A percentile compares a stretch with the other conserved stretches of the same genome.
These are phyloP conservation scores for Eucalyptus regnans DNA, from an alignment of 345 rosid species.

Conservation along the genomic window DNA sequence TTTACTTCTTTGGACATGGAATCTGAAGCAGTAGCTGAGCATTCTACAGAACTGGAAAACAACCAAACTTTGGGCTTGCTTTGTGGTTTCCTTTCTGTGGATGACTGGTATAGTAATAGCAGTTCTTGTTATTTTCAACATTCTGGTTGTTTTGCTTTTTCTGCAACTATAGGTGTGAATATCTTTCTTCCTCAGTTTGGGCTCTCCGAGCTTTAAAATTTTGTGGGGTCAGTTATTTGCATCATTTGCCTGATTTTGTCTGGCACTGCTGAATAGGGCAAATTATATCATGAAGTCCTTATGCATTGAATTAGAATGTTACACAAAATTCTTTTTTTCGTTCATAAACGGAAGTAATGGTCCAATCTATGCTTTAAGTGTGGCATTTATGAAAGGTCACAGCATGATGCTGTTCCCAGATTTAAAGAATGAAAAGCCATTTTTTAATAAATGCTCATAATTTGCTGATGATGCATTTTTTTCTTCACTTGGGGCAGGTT, in stretches of 20 bases:
- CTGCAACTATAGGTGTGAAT: background rate
- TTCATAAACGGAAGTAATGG: background rate
- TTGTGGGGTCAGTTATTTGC: background rate
- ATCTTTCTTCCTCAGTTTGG: background rate
- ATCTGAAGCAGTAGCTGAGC: constrained; percentile 76
- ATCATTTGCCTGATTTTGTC: background rate
- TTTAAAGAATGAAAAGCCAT: background rate
- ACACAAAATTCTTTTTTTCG: background rate
- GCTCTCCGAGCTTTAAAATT: background rate
- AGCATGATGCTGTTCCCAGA: background rate
- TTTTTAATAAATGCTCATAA: background rate
- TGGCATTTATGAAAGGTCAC: background rate
- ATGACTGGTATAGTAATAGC: constrained; percentile 69
- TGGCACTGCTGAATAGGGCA: background rate
- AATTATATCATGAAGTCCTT: background rate
- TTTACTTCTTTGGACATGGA: constrained; percentile 91
- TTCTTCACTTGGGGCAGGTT: background rate
- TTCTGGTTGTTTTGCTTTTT: background rate
- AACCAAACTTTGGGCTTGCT: constrained; percentile 93
- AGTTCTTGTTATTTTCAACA: background rate
- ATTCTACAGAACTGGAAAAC: constrained; percentile 66
- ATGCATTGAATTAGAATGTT: background rate
- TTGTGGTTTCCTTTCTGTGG: constrained; percentile 85
- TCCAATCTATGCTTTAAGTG: background rate
- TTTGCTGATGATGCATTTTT: background rate